Evolutionary conservation across 139 green algal species (phyloP).

Genomic region (Chlorella sp.): DNA sequence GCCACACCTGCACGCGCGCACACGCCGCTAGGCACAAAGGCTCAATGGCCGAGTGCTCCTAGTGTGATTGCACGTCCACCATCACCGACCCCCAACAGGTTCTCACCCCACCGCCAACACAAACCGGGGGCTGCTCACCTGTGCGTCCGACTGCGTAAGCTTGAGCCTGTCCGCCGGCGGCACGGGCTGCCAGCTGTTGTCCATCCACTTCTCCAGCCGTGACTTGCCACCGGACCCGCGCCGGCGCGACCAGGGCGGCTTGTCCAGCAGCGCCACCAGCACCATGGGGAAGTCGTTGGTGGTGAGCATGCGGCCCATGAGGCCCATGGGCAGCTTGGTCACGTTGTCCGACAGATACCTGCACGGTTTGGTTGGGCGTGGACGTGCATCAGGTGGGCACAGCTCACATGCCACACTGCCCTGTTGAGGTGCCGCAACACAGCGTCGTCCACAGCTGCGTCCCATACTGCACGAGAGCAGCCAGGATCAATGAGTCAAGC

Average conservation of each 20-base stretch:
- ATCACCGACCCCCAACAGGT: too few relatives aligned
- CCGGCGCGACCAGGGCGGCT: slow-evolving; percentile 54
- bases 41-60: too few relatives aligned
- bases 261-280: slow-evolving; percentile 75
- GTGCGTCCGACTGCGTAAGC: slow-evolving; percentile 60
- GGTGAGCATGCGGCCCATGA: slow-evolving; percentile 55
- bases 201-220: slow-evolving; percentile 31
- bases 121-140: too few relatives aligned
- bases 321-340: slow-evolving; percentile 46
- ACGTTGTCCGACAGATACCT: slow-evolving; percentile 77
- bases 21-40: too few relatives aligned
- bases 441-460: too few relatives aligned
- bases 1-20: slow-evolving; percentile 77
- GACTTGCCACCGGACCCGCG: background rate
- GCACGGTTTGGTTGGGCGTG: slow-evolving; percentile 1
- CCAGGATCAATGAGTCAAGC: too few relatives aligned
- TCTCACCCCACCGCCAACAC: too few relatives aligned
- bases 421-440: too few relatives aligned
- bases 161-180: slow-evolving; percentile 54
- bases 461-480: too few relatives aligned
- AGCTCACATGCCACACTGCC: too few relatives aligned
- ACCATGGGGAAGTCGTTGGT: slow-evolving; percentile 68
- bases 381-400: too few relatives aligned
- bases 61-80: too few relatives aligned
- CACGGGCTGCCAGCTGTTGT: slow-evolving; percentile 51